These are phyloP conservation scores for Serendipita sp. DNA, from an alignment of 768 basidiomycete genomes.

Conservation along the genomic window DNA sequence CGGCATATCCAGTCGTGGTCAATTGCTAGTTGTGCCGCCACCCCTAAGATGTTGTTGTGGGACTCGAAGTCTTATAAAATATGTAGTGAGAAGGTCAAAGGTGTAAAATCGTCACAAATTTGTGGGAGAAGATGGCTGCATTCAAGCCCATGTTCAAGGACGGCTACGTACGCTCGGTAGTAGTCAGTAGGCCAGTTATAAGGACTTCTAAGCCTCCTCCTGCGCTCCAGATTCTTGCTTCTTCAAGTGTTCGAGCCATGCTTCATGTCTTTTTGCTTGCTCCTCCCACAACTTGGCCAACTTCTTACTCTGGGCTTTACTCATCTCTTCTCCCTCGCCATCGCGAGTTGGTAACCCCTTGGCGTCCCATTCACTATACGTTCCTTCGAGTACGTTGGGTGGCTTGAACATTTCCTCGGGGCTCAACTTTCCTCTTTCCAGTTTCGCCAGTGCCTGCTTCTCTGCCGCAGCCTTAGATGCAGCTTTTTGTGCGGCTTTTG, in stretches of 20 bases:
- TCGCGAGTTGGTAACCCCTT: conserved; percentile 76
- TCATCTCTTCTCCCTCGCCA: conserved; percentile 65
- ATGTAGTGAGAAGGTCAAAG: not conserved
- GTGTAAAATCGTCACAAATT: not conserved
- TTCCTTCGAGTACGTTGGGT: conserved; percentile 53
- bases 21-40: no score
- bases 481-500: conserved; percentile 56
- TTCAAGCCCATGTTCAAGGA: no score
- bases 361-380: conserved; percentile 75
- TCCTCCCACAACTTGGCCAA: conserved; percentile 50
- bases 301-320: conserved; percentile 68
- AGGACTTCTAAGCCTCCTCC: not conserved
- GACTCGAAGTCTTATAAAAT: no score
- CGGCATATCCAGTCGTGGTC: no score
- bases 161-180: no score
- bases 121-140: not conserved
- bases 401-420: conserved; percentile 75
- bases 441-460: conserved; percentile 34
- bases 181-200: no score
- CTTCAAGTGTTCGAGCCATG: conserved; percentile 34
- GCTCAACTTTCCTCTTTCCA: conserved; percentile 69
- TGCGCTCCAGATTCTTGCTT: not conserved
- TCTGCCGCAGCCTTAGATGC: conserved; percentile 47
- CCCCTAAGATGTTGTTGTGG: no score
- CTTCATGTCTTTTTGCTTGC: conserved; percentile 70